Evolutionary conservation across 441 rosid genomes (phyloP), one percentile per base, ranked within the genome.

Genomic region (Adansonia madagascariensis): DNA sequence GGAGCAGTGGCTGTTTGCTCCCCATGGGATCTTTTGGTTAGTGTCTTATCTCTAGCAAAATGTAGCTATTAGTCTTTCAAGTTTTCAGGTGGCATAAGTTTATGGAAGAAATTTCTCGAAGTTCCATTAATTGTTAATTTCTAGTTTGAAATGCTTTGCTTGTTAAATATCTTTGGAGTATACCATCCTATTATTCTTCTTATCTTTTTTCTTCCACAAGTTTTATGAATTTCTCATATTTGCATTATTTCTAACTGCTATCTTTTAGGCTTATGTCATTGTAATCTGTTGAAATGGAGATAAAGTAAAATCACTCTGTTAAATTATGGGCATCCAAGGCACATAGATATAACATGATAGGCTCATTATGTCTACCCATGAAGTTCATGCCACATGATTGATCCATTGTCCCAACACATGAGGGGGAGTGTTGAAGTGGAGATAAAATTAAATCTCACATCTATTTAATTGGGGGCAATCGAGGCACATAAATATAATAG

Each of bases 1-100:
- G 97, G 97, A 39, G 97, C 94, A 65, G 94, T 82, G 7, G 95
- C 97, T 80, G 80, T 94, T 75, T 90, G 97, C 85, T 87, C 87
- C 79, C 97, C 98, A 15, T 92, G 97, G 97, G 98, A 92, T 88
- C 95, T 92, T 75, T 82, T 94, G 97, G 98, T 94, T 82, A 84
- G 92, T 77, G 63, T 31, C 39, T 31, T 46, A 24, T 49, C 77
- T 61, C n/a, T 71, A 71, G 46, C 49, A 53, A 39, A 14, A 35
- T 14, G 9, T 9, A 71, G 47, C 75, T 71, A 35, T 52, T 69
- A 27, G 74, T 52, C 73, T 47, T 71, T 52, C 10, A 52, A 14
- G 46, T n/a, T 52, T 66, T 71, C 27, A 71, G 53, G 47, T 71
- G 14, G 62, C 27, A 31, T 4, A 31, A 31, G 47, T 53, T 71